phyloP scores from a whole-genome alignment of 2,329 filamentous ascomycete species.

The Emergomyces orientalis region DNA sequence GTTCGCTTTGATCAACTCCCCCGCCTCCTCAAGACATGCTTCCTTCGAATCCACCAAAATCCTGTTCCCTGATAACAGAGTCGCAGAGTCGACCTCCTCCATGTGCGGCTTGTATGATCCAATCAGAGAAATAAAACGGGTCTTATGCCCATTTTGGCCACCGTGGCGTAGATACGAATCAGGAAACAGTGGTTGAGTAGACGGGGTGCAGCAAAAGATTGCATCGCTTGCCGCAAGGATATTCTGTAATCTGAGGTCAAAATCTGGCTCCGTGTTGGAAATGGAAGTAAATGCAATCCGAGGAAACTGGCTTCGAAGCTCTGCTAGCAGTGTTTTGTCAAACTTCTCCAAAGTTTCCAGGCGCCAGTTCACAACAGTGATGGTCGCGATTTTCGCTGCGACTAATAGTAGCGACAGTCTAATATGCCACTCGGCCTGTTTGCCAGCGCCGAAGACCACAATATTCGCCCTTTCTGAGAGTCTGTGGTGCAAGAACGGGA shows the following conservation, averaged over 20 bases:
- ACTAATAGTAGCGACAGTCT: constrained; percentile 43
- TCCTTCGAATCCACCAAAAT: constrained; percentile 55
- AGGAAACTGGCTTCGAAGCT: constrained; percentile 32
- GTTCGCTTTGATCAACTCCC: constrained; percentile 37
- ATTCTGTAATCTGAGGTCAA: constrained; percentile 22
- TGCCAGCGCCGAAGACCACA: constrained; percentile 42
- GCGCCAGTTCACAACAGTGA: constrained; percentile 68
- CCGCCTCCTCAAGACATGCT: constrained; percentile 39
- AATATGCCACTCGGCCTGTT: constrained; percentile 44
- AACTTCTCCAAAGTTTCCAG: constrained; percentile 49
- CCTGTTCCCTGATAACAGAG: constrained; percentile 46
- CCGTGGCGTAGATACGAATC: constrained; percentile 29
- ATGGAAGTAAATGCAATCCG: constrained; percentile 17
- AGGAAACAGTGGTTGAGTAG: constrained; percentile 37
- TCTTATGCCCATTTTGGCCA: constrained; percentile 24
- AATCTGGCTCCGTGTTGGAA: constrained; percentile 36
- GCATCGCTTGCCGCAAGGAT: constrained; percentile 32
- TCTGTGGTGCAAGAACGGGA: constrained; percentile 47
- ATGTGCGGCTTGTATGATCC: constrained; percentile 48
- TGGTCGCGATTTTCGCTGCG: constrained; percentile 41
- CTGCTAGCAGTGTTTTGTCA: constrained; percentile 21
- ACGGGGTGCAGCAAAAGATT: constrained; percentile 44
- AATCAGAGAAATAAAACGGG: constrained; percentile 43
- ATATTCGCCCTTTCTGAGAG: constrained; percentile 26
- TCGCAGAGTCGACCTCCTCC: constrained; percentile 41